Base-by-base conservation (phyloP, 2,329 filamentous ascomycete species). In the Penicillium frequentans region DNA sequence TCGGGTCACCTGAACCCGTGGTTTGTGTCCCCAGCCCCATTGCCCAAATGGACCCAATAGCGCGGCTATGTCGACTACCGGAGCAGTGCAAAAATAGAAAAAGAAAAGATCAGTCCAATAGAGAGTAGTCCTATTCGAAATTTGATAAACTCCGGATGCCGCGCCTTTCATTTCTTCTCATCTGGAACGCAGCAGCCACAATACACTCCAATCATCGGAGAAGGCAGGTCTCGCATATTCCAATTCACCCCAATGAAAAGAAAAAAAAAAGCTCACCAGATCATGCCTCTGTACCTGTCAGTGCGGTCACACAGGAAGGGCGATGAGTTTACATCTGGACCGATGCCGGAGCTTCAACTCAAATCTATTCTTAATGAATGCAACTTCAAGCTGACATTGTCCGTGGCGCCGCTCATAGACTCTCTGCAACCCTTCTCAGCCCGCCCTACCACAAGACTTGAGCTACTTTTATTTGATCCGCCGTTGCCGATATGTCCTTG, bases 261-360 rank as follows among this genome's bases (percentile, higher is more conserved):
- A 23, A 21, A 42, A 21, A 13, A 6, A 8, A 21, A 57, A 49
- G 46, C 44, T 47, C 52, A 48, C 55, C 47, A 55, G 59, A 61
- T 64, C 53, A 55, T 45, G 37, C 56, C 54, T 54, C 47, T 49
- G 61, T 64, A 61, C 61, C 61, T 64, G 56, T 60, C 56, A 54
- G 47, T 39, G 46, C 52, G 44, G 60, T 66, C 60, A 64, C 61
- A 64, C 63, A 49, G 45, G 59, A 60, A 54, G 57, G 58, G 53
- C 44, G 57, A 55, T 53, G 39, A 35, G 44, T 64, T 64, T 57
- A 35, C 52, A 64, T 65, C 52, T 53, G 43, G 50, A 37, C 61
- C 37, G 55, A 60, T 42, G 43, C 52, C 44, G 33, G 56, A 61
- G 52, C 54, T 60, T 58, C 46, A 56, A 61, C 52, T 44, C 50